phyloP scores from a whole-genome alignment of 2,329 filamentous ascomycete genomes.

The Epichloe amarillans region DNA sequence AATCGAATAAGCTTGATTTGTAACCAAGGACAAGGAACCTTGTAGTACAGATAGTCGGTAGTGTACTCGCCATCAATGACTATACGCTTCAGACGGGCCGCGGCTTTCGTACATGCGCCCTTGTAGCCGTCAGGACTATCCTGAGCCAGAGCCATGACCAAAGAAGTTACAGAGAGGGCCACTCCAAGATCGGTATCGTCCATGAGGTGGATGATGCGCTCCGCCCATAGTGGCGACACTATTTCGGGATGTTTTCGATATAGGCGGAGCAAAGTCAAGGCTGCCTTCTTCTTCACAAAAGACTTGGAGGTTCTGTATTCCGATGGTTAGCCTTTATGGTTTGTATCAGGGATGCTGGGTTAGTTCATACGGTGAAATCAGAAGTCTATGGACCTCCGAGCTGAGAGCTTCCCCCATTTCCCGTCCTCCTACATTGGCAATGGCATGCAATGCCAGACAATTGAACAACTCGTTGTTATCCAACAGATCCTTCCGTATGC shows the following conservation, averaged over 20 bases:
- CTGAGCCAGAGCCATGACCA: conserved; percentile 88
- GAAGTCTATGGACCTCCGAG: conserved; percentile 76
- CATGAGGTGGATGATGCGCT: conserved; percentile 97
- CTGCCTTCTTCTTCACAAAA: conserved; percentile 98
- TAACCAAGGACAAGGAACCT: conserved; percentile 97
- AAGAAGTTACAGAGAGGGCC: conserved; percentile 83
- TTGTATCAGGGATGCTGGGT: not conserved
- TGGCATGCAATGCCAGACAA: conserved; percentile 89
- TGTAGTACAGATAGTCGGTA: conserved; percentile 93
- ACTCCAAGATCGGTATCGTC: conserved; percentile 92
- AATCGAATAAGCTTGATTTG: conserved; percentile 88
- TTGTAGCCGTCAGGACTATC: conserved; percentile 92
- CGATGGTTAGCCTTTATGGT: not conserved
- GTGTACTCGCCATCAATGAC: conserved; percentile 83
- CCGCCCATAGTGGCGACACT: conserved; percentile 91
- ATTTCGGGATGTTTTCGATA: conserved; percentile 93
- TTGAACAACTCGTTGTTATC: conserved; percentile 97
- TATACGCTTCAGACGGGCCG: conserved; percentile 76
- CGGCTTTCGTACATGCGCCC: conserved; percentile 87
- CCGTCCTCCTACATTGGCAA: conserved; percentile 90
- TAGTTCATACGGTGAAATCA: conserved; percentile 76
- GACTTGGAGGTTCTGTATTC: conserved; percentile 57
- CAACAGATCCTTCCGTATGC: conserved; percentile 87
- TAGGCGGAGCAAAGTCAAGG: conserved; percentile 77
- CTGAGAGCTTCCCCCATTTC: conserved; percentile 98